A percentile compares a stretch with the other conserved stretches of the same genome.
Evolutionary conservation across 2,329 filamentous ascomycete genomes (phyloP).

Genomic region (Fusarium siculi): DNA sequence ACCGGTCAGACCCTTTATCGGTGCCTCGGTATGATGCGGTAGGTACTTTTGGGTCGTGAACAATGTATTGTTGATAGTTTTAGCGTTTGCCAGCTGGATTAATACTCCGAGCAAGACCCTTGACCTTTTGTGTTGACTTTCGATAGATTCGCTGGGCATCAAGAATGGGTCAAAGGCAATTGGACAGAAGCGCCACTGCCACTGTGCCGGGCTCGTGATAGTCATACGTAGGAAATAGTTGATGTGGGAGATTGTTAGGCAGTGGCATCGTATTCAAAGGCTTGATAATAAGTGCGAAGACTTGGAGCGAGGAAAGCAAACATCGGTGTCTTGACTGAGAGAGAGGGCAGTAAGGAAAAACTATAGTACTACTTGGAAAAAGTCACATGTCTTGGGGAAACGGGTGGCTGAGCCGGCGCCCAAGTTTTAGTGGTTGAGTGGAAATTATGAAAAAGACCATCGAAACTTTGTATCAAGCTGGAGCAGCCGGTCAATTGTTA

Average conservation of each 20-base stretch:
- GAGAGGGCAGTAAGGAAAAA: background rate
- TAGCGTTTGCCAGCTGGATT: constrained; percentile 11
- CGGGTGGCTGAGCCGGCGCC: constrained; percentile 39
- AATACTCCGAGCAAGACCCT: constrained; percentile 17
- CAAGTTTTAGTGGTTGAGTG: constrained; percentile 27
- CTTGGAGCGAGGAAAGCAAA: constrained; percentile 22
- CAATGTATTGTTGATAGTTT: background rate
- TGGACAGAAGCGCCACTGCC: constrained; percentile 23
- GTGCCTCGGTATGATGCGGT: constrained; percentile 6
- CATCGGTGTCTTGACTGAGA: constrained; percentile 7
- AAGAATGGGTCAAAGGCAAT: constrained; percentile 8
- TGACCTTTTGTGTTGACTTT: constrained; percentile 1
- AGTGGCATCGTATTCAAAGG: constrained; percentile 17
- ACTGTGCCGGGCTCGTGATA: constrained; percentile 1
- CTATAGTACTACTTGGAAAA: background rate
- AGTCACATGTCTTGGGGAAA: constrained; percentile 31
- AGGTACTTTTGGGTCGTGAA: background rate
- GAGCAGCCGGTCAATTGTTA: constrained; percentile 25
- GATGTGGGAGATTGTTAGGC: constrained; percentile 32
- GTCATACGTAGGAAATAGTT: constrained; percentile 25
- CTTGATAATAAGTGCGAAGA: constrained; percentile 20
- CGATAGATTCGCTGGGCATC: background rate
- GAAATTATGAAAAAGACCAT: constrained; percentile 21
- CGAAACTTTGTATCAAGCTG: constrained; percentile 35
- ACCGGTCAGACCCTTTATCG: constrained; percentile 5